Base-by-base conservation (phyloP, 1,284 basidiomycete species). In the Papiliotrema fonsecae region DNA sequence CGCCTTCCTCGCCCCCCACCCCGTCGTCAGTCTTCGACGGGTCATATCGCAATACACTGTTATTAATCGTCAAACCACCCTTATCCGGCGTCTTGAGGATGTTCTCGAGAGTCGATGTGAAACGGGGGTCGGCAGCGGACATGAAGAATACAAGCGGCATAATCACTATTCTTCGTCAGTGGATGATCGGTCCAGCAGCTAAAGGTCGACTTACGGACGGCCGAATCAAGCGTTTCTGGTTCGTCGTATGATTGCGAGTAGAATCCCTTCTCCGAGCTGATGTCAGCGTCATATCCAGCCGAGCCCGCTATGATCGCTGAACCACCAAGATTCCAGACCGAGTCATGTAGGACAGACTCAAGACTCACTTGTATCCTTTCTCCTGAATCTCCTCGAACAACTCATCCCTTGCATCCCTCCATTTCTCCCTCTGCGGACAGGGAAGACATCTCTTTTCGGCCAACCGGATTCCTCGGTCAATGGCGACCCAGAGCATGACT, bases 401-500 rank as follows among this genome's bases (percentile, higher is more conserved):
- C 13, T 76, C 72, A 63, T 94, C 91, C 22, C 90, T 80, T 4
- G 84, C 81, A 4, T 75, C 75, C 14, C 85, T 68, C 91, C 91
- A 96, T 52, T 82, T 79, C 43, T 72, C 42, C 48, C 64, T 68
- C 57, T 71, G 74, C 18, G 69, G 77, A 66, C 76, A 76, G 4
- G 75, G 75, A 11, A 76, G 56, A 50, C 67, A 87, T 21, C 91
- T 82, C 72, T 96, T 96, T 30, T 94, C 89, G 2, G 88, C 87
- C 18, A 96, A 78, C 14, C 91, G 86, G 4, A 96, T 78, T 2
- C 89, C 88, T 76, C 89, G 78, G 62, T 96, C 91, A 50, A 96
- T 82, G 0, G 91, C 91, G 40, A 96, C 90, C 86, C 88, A 91
- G 65, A 91, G 79, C 89, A 93, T 91, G 46, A 91, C 84, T 79